A percentile compares a stretch with the other conserved stretches of the same genome.
phyloP scores from a whole-genome alignment of 495 filamentous ascomycete genomes.

The Lasiosphaeria miniovina region DNA sequence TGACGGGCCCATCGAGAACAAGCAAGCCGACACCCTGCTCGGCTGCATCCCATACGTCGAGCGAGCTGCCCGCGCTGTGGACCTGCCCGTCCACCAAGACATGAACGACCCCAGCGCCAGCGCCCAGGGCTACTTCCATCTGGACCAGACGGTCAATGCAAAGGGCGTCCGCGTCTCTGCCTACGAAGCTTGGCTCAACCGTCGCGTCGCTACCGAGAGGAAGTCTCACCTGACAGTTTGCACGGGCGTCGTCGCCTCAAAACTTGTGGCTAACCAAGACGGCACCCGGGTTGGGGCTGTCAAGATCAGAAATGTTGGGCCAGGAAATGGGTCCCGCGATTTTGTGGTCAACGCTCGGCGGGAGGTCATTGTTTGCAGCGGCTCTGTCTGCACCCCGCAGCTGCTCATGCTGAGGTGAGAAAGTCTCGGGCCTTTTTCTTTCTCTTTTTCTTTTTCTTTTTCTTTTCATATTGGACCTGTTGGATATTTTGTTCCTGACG shows the following conservation, averaged over 20 bases:
- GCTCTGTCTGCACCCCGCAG: slow-evolving; percentile 22
- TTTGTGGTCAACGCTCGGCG: slow-evolving; percentile 19
- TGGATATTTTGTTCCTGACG: no score
- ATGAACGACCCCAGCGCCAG: slow-evolving; percentile 17
- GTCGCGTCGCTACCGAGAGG: slow-evolving; percentile 12
- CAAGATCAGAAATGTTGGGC: slow-evolving; percentile 5
- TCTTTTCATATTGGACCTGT: no score
- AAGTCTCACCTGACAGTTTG: slow-evolving; percentile 19
- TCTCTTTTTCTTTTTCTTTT: neutral
- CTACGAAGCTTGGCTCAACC: slow-evolving; percentile 21
- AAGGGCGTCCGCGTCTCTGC: slow-evolving; percentile 19
- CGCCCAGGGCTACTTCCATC: slow-evolving; percentile 21
- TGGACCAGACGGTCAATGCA: slow-evolving; percentile 24
- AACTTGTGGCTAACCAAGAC: slow-evolving; percentile 13
- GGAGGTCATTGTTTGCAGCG: slow-evolving; percentile 27
- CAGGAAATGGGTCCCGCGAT: neutral
- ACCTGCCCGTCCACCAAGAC: slow-evolving; percentile 17
- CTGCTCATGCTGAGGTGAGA: slow-evolving; percentile 26
- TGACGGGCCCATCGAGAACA: slow-evolving; percentile 20
- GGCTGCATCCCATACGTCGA: slow-evolving; percentile 13
- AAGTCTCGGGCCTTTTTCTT: neutral
- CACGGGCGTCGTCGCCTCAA: slow-evolving; percentile 23
- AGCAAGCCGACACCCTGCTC: slow-evolving; percentile 3
- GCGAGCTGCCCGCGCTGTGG: slow-evolving; percentile 13
- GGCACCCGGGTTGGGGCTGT: slow-evolving; percentile 16